Base-by-base conservation (phyloP, 73 alveolate genomes). In the Tetrahymena elliotti region DNA sequence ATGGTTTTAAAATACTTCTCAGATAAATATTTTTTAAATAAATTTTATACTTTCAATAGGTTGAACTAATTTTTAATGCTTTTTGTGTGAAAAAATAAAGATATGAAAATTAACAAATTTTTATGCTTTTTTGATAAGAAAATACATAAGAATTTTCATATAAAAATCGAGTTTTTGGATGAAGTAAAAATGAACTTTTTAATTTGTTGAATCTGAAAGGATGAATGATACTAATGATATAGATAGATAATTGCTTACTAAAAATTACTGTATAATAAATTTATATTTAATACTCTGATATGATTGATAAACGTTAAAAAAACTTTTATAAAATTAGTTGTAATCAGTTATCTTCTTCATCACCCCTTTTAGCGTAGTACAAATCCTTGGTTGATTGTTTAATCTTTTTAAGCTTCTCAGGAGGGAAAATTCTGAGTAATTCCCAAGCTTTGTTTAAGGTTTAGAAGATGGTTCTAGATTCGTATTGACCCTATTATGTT, bases 391-490 rank as follows among this genome's bases (percentile, higher is more conserved):
- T 68, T n/a, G 88, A 68, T 68, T 7, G 27, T 35, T 20, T 84
- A 52, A 88, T 94, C 95, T 94, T 99, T 97, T 98, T 99, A 54
- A 99, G 97, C 95, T 96, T 97, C 96, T 98, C 99, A 95, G 98
- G 98, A 53, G 99, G 99, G 99, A 99, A 99, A 93, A 98, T 97
- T 97, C 99, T 99, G 68, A 99, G 98, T 53, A 99, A 97, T 83
- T 97, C 97, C 99, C 99, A 99, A 53, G 99, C 99, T 53, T 97
- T 96, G 97, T 99, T 99, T 22, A 99, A 97, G 39, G 99, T 96
- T 96, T 99, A 98, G 98, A 97, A 98, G 93, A 99, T 99, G 84
- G 98, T 96, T 98, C 99, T 98, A 83, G 97, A 96, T 95, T 99
- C 99, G 95, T 98, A 98, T 37, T 99, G 98, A 93, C 98, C 99